Percentiles rank a stretch among this genome's conserved stretches.
These are phyloP conservation scores for Thalassiosira exigua DNA, from an alignment of 352 stramenopile species.

Conservation along the genomic window DNA sequence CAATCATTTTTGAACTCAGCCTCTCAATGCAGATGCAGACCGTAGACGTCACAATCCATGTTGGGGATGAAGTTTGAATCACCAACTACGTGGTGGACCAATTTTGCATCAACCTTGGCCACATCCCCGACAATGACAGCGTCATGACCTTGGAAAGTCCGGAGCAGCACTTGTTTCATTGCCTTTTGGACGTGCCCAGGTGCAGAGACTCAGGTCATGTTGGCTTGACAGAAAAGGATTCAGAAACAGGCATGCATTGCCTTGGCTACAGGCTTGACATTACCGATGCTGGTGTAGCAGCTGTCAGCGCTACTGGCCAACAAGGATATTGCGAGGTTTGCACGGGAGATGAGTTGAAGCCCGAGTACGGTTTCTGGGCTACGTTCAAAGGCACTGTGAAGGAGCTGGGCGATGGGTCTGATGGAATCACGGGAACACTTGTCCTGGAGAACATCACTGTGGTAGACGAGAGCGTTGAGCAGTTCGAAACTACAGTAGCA, in stretches of 20 bases:
- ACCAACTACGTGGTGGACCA: slow-evolving; percentile 61
- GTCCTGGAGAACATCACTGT: too few relatives aligned
- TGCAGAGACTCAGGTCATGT: slow-evolving; percentile 31
- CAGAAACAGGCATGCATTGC: slow-evolving; percentile 6
- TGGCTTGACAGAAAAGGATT: slow-evolving; percentile 25
- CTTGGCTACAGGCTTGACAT: slow-evolving; percentile 29
- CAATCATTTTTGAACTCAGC: too few relatives aligned
- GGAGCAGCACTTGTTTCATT: slow-evolving; percentile 43
- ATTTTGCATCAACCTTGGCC: slow-evolving; percentile 35
- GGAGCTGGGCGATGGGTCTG: slow-evolving; percentile 32
- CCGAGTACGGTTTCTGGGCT: slow-evolving; percentile 31
- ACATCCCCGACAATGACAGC: slow-evolving; percentile 21
- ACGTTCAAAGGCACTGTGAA: slow-evolving; percentile 39
- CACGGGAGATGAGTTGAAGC: not conserved
- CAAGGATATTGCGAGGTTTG: slow-evolving; percentile 13
- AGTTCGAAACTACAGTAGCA: too few relatives aligned
- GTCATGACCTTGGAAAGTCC: slow-evolving; percentile 18
- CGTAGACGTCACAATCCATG: too few relatives aligned
- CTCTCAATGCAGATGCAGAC: too few relatives aligned
- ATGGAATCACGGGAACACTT: slow-evolving; percentile 16
- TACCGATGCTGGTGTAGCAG: slow-evolving; percentile 2
- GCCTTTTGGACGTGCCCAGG: slow-evolving; percentile 37
- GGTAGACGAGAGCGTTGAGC: too few relatives aligned
- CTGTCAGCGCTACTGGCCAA: slow-evolving; percentile 3
- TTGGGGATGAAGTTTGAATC: slow-evolving; percentile 49